Evolutionary conservation across 805 yeast genomes (phyloP), one percentile per base, ranked within the genome.

Genomic region (Torulaspora gathmanii): DNA sequence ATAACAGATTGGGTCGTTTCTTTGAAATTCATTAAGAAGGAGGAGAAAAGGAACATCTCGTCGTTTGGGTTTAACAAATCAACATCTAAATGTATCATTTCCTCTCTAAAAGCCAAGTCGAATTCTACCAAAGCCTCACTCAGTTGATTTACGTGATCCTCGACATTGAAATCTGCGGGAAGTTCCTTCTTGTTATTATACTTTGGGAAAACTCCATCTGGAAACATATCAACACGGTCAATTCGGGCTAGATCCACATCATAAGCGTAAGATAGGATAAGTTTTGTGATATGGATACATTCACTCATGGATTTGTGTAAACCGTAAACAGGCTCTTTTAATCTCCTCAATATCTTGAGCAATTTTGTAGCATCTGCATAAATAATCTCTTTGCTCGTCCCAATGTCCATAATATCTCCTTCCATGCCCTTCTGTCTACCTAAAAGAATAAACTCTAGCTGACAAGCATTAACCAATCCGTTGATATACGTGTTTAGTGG

Each of bases 401-500:
- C 41, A 12, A 56, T 42, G 17, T 49, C 44, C 42, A 57, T 45
- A 20, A 45, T 34, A 30, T 47, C 46, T 20, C 50, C 58, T 42
- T 48, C 53, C 35, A 41, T 31, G 33, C 47, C 41, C 30, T 51
- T 46, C 28, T 52, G 41, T 23, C 60, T 54, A 4, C 64, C 67
- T 4, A 71, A 46, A 9, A 70, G 49, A 1, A 72, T 60, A 33
- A 67, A 71, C 49, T 73, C 72, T 12, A 73, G 54, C 45, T 75
- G 78, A 38, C 77, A 73, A 0, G 79, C 73, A 44, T 75, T 75
- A 5, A 73, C 63, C 20, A 75, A 47, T 2, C 77, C 78, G 53
- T 65, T 69, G 1, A 69, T 53, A 36, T 63, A 65, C 29, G 65
- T 63, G 4, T 65, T 49, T 8, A 70, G 57, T 1, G 62, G 52